These are phyloP conservation scores for Aspergillus terreus DNA, from an alignment of 2,329 filamentous ascomycete species.

Conservation along the genomic window DNA sequence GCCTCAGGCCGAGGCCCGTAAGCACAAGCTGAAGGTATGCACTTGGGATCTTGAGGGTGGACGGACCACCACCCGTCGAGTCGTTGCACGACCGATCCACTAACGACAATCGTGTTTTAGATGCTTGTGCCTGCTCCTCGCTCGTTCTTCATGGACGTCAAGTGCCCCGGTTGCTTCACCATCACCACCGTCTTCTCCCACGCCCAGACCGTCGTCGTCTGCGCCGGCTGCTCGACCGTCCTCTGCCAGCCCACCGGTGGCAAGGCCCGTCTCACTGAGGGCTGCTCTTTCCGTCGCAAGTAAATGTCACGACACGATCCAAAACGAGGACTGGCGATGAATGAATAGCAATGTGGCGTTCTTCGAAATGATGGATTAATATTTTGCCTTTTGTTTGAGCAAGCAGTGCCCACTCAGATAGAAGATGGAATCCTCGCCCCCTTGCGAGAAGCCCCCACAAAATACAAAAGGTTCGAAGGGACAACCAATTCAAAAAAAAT, in stretches of 20 bases:
- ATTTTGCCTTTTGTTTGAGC: constrained; percentile 23
- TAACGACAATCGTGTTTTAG: constrained; percentile 42
- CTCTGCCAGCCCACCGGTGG: constrained; percentile 99
- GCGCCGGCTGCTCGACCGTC: constrained; percentile 98
- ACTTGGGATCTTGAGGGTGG: no score
- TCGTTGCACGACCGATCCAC: not conserved
- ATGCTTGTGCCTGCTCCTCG: constrained; percentile 92
- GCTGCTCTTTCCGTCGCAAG: constrained; percentile 99
- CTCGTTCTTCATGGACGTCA: constrained; percentile 99
- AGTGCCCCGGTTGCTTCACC: constrained; percentile 99
- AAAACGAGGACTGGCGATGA: constrained; percentile 21
- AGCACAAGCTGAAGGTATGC: constrained; percentile 99
- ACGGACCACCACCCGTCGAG: no score
- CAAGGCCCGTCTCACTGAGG: constrained; percentile 98
- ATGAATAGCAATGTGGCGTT: constrained; percentile 36
- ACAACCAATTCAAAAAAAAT: constrained; percentile 45
- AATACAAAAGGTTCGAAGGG: constrained; percentile 55
- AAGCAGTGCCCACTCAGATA: constrained; percentile 36
- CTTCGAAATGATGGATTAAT: constrained; percentile 25
- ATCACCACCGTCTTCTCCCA: constrained; percentile 99
- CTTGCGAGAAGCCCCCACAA: constrained; percentile 48
- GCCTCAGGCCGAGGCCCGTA: constrained; percentile 95
- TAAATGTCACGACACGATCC: constrained; percentile 51
- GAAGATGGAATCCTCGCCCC: constrained; percentile 46
- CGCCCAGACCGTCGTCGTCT: constrained; percentile 99